phyloP scores from a whole-genome alignment of 805 yeast genomes.

The Candida caryicola region DNA sequence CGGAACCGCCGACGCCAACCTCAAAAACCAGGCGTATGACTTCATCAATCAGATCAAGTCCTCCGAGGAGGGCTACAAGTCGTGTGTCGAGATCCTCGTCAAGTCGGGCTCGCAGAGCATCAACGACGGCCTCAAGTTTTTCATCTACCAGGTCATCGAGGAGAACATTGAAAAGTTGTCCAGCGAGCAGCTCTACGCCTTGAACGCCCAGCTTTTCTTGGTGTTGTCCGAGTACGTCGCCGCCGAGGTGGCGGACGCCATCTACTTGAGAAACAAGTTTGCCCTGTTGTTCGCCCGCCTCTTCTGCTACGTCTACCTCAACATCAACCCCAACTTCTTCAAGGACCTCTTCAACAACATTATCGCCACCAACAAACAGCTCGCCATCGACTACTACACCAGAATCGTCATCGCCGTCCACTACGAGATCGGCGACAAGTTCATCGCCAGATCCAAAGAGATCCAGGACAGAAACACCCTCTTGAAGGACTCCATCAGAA shows the following conservation, averaged over 20 bases:
- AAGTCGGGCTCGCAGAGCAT: slow-evolving; percentile 24
- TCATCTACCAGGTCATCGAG: slow-evolving; percentile 67
- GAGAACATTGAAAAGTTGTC: slow-evolving; percentile 46
- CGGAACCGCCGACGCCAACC: slow-evolving; percentile 57
- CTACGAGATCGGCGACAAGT: slow-evolving; percentile 89
- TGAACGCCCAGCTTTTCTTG: slow-evolving; percentile 49
- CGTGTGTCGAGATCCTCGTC: slow-evolving; percentile 49
- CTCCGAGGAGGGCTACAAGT: slow-evolving; percentile 54
- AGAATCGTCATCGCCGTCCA: slow-evolving; percentile 76
- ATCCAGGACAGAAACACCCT: slow-evolving; percentile 61
- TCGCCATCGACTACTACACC: slow-evolving; percentile 67
- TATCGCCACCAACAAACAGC: slow-evolving; percentile 16
- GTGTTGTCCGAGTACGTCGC: slow-evolving; percentile 31
- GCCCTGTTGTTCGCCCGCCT: slow-evolving; percentile 32
- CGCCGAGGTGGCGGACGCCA: slow-evolving; percentile 20
- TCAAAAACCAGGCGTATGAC: slow-evolving; percentile 54
- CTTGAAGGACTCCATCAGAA: slow-evolving; percentile 80
- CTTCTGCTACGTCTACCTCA: slow-evolving; percentile 35
- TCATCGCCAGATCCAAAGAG: slow-evolving; percentile 67
- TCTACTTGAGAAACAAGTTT: slow-evolving; percentile 37
- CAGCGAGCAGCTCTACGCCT: slow-evolving; percentile 42
- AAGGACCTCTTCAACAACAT: slow-evolving; percentile 26
- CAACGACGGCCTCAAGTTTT: slow-evolving; percentile 59
- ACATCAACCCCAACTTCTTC: slow-evolving; percentile 31
- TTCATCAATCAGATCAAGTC: slow-evolving; percentile 53